Evolutionary conservation across 768 basidiomycete genomes (phyloP).

Genomic region (Boletus bicolor): DNA sequence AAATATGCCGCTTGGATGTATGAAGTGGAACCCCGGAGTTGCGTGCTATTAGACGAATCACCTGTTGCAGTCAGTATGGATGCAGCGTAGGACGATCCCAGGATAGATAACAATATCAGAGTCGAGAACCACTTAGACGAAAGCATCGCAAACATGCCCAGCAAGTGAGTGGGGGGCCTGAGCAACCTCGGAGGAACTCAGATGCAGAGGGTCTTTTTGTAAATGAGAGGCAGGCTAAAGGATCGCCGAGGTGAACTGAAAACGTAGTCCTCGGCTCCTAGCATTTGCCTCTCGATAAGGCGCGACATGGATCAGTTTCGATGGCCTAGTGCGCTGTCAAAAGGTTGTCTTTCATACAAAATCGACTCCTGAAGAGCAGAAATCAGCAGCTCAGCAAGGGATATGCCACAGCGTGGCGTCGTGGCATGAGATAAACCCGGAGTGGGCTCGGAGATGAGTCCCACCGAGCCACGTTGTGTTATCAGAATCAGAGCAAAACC

Average conservation of each 20-base stretch:
- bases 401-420: conserved; percentile 9
- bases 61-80: conserved; percentile 6
- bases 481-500: conserved; percentile 4
- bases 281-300: conserved; percentile 16
- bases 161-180: neutral
- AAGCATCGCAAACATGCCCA: neutral
- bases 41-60: conserved; percentile 1
- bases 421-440: conserved; percentile 10
- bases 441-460: conserved; percentile 8
- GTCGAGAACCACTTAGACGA: neutral
- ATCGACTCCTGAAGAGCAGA: conserved; percentile 6
- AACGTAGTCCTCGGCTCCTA: conserved; percentile 14
- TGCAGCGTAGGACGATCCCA: conserved; percentile 11
- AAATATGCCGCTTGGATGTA: conserved; percentile 37
- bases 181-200: neutral
- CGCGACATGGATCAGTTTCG: conserved; percentile 11
- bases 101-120: conserved; percentile 7
- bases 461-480: neutral
- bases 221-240: neutral
- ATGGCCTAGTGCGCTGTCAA: neutral
- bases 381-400: conserved; percentile 3
- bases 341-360: neutral
- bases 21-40: conserved; percentile 11
- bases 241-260: conserved; percentile 7
- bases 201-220: conserved; percentile 15